Evolutionary conservation across 2,329 filamentous ascomycete species (phyloP).

Genomic region (Malbranchea cinnamomea): DNA sequence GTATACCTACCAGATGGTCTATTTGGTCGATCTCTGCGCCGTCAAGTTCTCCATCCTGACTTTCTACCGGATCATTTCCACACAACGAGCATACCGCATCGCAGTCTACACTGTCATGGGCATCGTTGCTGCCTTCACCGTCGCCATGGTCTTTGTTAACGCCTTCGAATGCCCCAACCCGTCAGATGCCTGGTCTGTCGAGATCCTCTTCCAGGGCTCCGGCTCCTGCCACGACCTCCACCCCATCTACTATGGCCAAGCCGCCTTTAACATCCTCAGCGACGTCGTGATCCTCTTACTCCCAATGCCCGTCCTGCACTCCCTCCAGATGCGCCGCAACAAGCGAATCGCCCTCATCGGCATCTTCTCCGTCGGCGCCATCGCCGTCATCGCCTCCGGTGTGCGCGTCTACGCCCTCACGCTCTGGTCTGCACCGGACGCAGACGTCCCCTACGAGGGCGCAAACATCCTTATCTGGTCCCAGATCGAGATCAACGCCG

Average conservation of each 20-base stretch:
- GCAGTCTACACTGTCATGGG: conserved; percentile 15
- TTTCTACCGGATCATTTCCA: conserved; percentile 29
- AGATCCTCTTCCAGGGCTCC: conserved; percentile 2
- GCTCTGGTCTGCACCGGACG: not conserved
- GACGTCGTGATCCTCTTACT: conserved; percentile 22
- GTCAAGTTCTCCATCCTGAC: conserved; percentile 29
- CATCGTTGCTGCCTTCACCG: conserved; percentile 13
- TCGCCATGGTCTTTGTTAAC: conserved; percentile 17
- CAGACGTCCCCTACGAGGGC: conserved; percentile 3
- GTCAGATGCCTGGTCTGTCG: conserved; percentile 4
- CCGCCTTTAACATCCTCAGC: conserved; percentile 18
- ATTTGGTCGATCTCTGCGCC: conserved; percentile 21
- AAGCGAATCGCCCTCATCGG: conserved; percentile 20
- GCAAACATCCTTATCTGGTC: conserved; percentile 11
- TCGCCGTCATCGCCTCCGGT: conserved; percentile 16
- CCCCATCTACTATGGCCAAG: conserved; percentile 7
- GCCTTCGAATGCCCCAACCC: conserved; percentile 15
- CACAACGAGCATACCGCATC: conserved; percentile 12
- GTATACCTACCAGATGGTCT: conserved; percentile 26
- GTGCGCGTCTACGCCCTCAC: conserved; percentile 15
- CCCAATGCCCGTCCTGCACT: conserved; percentile 20
- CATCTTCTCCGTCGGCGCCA: conserved; percentile 16
- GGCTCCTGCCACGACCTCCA: conserved; percentile 5
- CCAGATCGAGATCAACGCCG: conserved; percentile 12
- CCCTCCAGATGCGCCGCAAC: conserved; percentile 18